Evolutionary conservation across 2,329 filamentous ascomycete genomes (phyloP), one percentile per base, ranked within the genome.

Genomic region (Penicillium sp.): DNA sequence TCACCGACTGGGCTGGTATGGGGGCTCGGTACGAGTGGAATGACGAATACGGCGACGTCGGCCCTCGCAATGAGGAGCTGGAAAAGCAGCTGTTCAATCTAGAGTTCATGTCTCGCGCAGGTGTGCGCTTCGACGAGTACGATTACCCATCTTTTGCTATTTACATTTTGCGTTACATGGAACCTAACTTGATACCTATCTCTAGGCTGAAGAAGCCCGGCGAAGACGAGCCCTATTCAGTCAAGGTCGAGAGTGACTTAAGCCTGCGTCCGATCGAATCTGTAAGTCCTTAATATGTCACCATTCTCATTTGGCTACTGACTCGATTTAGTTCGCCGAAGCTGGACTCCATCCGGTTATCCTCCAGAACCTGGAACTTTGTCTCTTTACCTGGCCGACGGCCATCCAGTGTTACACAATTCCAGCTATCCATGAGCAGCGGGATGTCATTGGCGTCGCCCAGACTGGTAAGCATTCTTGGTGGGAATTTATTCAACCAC

Each of bases 341-440:
- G 91, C 91, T 22, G 92, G 91, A 2, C 81, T 99, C 14, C 95
- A 99, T 69, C 95, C 95, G 0, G 83, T 87, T 31, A 89, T 98
- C 83, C 73, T 89, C 1, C 82, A 88, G 63, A 99, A 98, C 65
- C 83, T 97, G 41, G 72, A 85, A 60, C 81, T 93, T 2, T 88
- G 87, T 61, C 84, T 87, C 1, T 98, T 96, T 70, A 73, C 79
- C 0, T 70, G 77, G 0, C 92, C 93, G 0, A 98, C 95, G 0
- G 91, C 93, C 0, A 95, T 99, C 39, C 95, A 99, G 73, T 85
- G 86, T 19, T 97, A 91, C 73, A 88, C 87, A 4, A 85, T 98
- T 33, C 92, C 95, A 0, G 88, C 93, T 0, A 87, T 98, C 44
- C 77, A 90, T 22, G 79, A 84, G 51, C 90, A 90, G 1, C 81